Conservation (phyloP, 2,329 filamentous ascomycete species). For the Ophiosphaerella herpotricha region DNA sequence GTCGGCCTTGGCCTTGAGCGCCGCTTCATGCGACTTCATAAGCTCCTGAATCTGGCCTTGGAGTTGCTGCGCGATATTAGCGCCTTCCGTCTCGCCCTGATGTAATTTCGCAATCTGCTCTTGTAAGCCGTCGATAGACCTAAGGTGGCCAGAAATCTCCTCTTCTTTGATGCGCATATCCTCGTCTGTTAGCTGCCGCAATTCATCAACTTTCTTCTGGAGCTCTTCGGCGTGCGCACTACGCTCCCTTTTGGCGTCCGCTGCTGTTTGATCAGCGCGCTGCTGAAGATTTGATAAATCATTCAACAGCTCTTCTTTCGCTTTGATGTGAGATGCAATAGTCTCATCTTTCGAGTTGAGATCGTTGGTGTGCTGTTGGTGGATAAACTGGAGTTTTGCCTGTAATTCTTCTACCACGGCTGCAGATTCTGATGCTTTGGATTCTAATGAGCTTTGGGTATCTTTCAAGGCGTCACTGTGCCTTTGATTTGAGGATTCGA, state of each 20-base stretch:
- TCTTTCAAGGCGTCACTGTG: constrained; percentile 31
- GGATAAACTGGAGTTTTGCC: constrained; percentile 31
- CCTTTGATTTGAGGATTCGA: constrained; percentile 25
- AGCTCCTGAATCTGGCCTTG: constrained; percentile 38
- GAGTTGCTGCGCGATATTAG: constrained; percentile 36
- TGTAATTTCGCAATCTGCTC: constrained; percentile 38
- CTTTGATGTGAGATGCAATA: constrained; percentile 31
- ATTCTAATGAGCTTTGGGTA: constrained; percentile 29
- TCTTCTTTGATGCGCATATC: constrained; percentile 32
- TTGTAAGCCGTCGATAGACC: constrained; percentile 40
- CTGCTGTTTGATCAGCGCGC: constrained; percentile 32
- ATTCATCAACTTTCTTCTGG: constrained; percentile 32
- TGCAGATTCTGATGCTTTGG: constrained; percentile 36
- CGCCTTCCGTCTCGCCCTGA: constrained; percentile 41
- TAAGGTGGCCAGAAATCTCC: constrained; percentile 36
- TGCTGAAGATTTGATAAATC: constrained; percentile 34
- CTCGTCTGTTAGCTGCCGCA: constrained; percentile 30
- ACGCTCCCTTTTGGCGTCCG: constrained; percentile 38
- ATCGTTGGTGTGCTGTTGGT: constrained; percentile 41
- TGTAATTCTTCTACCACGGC: constrained; percentile 40
- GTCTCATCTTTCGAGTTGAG: constrained; percentile 37
- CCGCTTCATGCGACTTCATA: constrained; percentile 35
- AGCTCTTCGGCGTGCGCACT: constrained; percentile 29
- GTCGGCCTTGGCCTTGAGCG: constrained; percentile 33
- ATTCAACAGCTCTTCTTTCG: constrained; percentile 30